Evolutionary conservation across 257 asterid species (phyloP), one percentile per base, ranked within the genome.

Genomic region (Fraxinus cuspidata): DNA sequence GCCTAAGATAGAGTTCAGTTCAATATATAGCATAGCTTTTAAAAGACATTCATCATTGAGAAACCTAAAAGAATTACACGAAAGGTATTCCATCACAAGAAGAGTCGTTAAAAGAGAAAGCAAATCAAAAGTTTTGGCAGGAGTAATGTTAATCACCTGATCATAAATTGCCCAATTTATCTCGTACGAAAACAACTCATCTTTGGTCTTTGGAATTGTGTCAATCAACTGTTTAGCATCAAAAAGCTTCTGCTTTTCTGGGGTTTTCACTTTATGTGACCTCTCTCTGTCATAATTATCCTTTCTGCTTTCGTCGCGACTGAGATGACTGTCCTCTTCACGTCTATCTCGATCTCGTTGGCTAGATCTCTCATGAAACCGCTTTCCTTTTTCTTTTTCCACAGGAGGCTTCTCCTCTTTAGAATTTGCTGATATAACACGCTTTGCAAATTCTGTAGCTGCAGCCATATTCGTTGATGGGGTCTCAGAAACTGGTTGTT

Each of bases 141-240:
- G 84, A 71, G 74, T 27, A 74, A 51, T 21, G 37, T 81, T 70
- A 58, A 81, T 90, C 81, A 96, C 99, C 98, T 89, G 91, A 81
- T 96, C 97, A 68, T 90, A 96, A 51, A 89, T 84, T 2, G 53
- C 81, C 99, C 99, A 96, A 79, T 96, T 92, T 78, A 96, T 93
- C 88, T 86, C 93, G 65, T 89, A 96, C 2, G 99, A 88, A 73
- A 96, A 96, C 82, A 96, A 81, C 85, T 96, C 97, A 49, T 96
- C 97, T 82, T 96, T 96, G 83, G 98, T 93, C 94, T 91, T 96
- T 27, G 99, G 99, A 75, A 96, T 96, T 77, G 89, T 90, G 81
- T 96, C 99, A 74, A 96, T 96, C 92, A 96, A 84, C 89, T 93
- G 97, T 73, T 93, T 96, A 49, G 99, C 98, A 90, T 89, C 94